Base-by-base conservation (phyloP, 768 basidiomycete genomes). In the Lyophyllum decastes region DNA sequence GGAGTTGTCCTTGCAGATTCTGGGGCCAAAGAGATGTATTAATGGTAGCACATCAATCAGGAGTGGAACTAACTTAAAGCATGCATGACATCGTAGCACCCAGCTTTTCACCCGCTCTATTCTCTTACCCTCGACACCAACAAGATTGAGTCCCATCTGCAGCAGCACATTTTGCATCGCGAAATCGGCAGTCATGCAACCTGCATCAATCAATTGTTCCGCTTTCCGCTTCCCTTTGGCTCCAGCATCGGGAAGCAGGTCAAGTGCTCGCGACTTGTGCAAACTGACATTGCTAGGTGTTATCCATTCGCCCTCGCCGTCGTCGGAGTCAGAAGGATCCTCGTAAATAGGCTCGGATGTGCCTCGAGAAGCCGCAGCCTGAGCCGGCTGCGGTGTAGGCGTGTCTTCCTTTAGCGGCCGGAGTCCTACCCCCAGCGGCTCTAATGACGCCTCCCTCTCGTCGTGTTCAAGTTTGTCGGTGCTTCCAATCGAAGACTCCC, bases 111-210 rank as follows among this genome's bases (percentile, higher is more conserved):
- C 88, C 65, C 85, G 90, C 61, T 90, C 83, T 57, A 99, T 96
- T 63, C 85, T 81, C 75, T 89, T 95, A 4, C 97, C 97, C 61
- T 95, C 94, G 7, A 91, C 83, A 9, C 94, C 88, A 11, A 99
- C 87, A 26, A 98, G 79, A 59, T 88, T 90, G 61, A 99, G 74
- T 0, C 91, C 91, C 91, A 98, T 95, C 71, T 97, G 95, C 50
- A 99, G 73, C 61, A 96, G 74, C 21, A 98, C 93, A 66, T 99
- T 99, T 74, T 99, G 97, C 88, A 99, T 97, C 17, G 97, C 97
- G 71, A 95, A 98, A 82, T 99, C 97, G 21, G 92, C 92, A 9
- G 97, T 98, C 91, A 98, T 94, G 70, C 95, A 97, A 17, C 95
- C 97, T 5, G 84, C 86, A 52, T 78, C 79, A 46, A 96, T 65